A percentile compares a stretch with the other conserved stretches of the same genome.
Evolutionary conservation across 192 early-diverging fungal species (phyloP).

Genomic region (Gigaspora rosea): DNA sequence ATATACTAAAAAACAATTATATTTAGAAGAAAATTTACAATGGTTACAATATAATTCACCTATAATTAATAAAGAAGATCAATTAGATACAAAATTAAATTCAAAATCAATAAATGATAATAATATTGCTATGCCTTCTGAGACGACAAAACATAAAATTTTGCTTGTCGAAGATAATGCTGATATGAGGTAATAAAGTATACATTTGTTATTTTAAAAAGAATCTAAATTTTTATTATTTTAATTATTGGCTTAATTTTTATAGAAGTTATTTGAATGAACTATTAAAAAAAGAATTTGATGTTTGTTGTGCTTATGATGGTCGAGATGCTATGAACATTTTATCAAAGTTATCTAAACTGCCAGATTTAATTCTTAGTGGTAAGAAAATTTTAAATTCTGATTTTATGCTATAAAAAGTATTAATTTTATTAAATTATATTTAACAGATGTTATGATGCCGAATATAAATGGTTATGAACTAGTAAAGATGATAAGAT

Average conservation of each 20-base stretch:
- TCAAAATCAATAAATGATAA: too few relatives aligned
- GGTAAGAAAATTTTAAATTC: conserved; percentile 26
- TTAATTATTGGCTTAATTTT: background rate
- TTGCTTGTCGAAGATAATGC: conserved; percentile 49
- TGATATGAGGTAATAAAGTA: conserved; percentile 41
- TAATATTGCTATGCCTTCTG: too few relatives aligned
- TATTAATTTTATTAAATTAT: background rate
- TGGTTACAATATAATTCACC: conserved; percentile 27
- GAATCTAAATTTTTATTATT: too few relatives aligned
- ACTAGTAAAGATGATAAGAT: conserved; percentile 46
- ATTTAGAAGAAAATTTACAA: conserved; percentile 36
- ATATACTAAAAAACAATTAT: conserved; percentile 37
- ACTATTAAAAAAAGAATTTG: conserved; percentile 41
- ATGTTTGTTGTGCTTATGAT: conserved; percentile 39
- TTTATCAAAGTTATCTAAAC: background rate
- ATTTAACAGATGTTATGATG: conserved; percentile 57
- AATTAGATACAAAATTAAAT: too few relatives aligned
- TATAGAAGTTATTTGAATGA: conserved; percentile 32
- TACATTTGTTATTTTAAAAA: background rate
- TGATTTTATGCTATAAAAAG: background rate
- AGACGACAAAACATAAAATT: conserved; percentile 3
- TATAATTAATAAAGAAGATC: too few relatives aligned
- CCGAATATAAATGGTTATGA: conserved; percentile 61
- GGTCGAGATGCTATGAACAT: conserved; percentile 40
- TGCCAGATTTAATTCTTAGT: conserved; percentile 40